These are phyloP conservation scores for Pestalotiopsis sp. DNA, from an alignment of 2,329 filamentous ascomycete genomes.

Conservation along the genomic window DNA sequence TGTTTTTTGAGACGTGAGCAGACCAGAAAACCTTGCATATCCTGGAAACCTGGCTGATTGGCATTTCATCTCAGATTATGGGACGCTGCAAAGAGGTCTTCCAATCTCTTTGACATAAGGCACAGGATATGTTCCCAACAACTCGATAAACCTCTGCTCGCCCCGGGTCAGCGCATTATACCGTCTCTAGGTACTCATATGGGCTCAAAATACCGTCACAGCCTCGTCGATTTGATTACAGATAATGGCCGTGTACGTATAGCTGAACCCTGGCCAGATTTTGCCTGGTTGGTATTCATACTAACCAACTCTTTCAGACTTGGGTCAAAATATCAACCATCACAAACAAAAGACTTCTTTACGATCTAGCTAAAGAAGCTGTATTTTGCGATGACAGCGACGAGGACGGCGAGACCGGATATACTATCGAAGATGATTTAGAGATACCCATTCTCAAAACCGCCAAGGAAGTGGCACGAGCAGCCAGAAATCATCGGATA, in stretches of 20 bases:
- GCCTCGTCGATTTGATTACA: conserved; percentile 30
- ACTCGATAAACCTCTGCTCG: conserved; percentile 26
- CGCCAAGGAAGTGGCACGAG: conserved; percentile 25
- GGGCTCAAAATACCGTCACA: conserved; percentile 22
- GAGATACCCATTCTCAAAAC: conserved; percentile 34
- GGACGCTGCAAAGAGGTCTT: conserved; percentile 30
- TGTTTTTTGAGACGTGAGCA: not conserved
- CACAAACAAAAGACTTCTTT: conserved; percentile 31
- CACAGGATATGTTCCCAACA: conserved; percentile 27
- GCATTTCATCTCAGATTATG: conserved; percentile 29
- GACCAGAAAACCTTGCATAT: not conserved
- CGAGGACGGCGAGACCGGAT: conserved; percentile 20
- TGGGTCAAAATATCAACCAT: conserved; percentile 36
- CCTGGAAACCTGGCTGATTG: not conserved
- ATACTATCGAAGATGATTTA: conserved; percentile 18
- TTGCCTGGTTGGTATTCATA: too few relatives aligned
- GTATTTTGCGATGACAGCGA: conserved; percentile 31
- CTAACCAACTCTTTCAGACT: conserved; percentile 11
- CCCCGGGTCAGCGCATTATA: conserved; percentile 32
- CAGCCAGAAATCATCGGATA: conserved; percentile 30
- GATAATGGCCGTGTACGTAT: conserved; percentile 25
- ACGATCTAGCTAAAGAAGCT: conserved; percentile 34
- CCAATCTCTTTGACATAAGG: conserved; percentile 31
- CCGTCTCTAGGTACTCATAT: conserved; percentile 26
- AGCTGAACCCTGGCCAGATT: not conserved